Evolutionary conservation across 345 rosid species (phyloP).

Genomic region (rapeseed (Brassica napus)): Da-Ae NC_063449.1:35893501-35894000

Average conservation of each 20-base stretch:
- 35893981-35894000: background rate
- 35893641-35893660: background rate
- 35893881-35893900: background rate
- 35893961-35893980: background rate
- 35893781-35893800: too few species aligned
- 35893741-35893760: background rate
- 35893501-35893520: constrained; percentile 46
- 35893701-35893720: constrained; percentile 39
- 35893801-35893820: background rate
- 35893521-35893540: constrained; percentile 6
- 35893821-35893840: background rate
- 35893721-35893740: constrained; percentile 48
- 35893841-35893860: background rate
- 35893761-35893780: too few species aligned
- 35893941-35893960: background rate
- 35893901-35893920: constrained; percentile 8
- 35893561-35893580: constrained; percentile 28
- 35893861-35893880: background rate
- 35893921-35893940: background rate
- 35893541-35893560: constrained; percentile 36
- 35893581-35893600: background rate
- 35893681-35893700: constrained; percentile 37
- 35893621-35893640: constrained; percentile 9
- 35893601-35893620: constrained; percentile 11
- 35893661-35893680: background rate